These are phyloP conservation scores for Acidiella bohemica DNA, from an alignment of 495 filamentous ascomycete species.

Conservation along the genomic window DNA sequence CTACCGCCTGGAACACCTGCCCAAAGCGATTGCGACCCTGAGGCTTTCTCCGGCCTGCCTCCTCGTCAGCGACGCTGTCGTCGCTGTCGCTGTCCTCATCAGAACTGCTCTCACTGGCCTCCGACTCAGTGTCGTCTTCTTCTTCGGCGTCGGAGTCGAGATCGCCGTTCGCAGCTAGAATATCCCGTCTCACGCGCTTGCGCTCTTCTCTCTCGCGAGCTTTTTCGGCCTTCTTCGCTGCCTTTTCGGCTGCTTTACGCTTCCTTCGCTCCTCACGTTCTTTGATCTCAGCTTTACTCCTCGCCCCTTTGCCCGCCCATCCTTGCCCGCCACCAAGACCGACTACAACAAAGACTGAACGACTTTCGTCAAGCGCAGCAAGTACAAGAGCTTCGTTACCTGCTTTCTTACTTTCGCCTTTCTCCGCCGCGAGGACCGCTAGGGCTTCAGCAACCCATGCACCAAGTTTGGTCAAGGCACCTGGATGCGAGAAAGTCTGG, in stretches of 20 bases:
- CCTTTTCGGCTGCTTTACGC: constrained; percentile 41
- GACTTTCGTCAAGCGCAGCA: constrained; percentile 72
- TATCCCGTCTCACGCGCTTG: constrained; percentile 16
- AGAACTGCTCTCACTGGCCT: neutral
- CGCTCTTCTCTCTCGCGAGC: constrained; percentile 30
- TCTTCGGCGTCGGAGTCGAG: constrained; percentile 32
- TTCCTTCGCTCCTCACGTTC: constrained; percentile 46
- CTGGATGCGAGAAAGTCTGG: constrained; percentile 74
- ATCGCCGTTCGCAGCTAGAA: constrained; percentile 22
- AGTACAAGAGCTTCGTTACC: constrained; percentile 66
- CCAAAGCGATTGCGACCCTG: constrained; percentile 79
- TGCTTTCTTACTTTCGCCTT: constrained; percentile 43
- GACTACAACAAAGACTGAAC: constrained; percentile 83
- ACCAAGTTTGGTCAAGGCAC: constrained; percentile 81
- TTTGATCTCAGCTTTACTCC: constrained; percentile 47
- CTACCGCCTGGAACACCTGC: constrained; percentile 89
- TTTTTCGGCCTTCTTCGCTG: constrained; percentile 43
- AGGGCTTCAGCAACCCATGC: constrained; percentile 92
- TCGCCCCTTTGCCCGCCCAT: constrained; percentile 37
- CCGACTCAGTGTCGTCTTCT: constrained; percentile 5
- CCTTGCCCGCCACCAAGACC: constrained; percentile 73
- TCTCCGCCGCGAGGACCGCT: constrained; percentile 70
- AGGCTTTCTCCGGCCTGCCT: constrained; percentile 40
- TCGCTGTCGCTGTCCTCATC: constrained; percentile 37
- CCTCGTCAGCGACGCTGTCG: constrained; percentile 44